A percentile compares a stretch with the other conserved stretches of the same genome.
phyloP scores from a whole-genome alignment of 352 stramenopile genomes.

The Proteromonas lacertae region DNA sequence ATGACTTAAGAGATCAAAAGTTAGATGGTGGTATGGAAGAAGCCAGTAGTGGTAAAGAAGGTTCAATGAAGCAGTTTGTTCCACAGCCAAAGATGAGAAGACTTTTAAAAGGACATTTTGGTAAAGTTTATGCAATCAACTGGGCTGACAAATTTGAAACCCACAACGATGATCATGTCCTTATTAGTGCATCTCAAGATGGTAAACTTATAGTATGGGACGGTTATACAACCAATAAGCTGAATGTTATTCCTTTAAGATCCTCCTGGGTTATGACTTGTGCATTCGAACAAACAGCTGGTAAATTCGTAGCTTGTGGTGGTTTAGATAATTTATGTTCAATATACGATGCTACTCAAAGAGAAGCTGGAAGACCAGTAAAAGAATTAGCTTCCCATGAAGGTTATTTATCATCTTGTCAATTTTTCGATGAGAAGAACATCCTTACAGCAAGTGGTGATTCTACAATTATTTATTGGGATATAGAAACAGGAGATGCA shows the following conservation, averaged over 20 bases:
- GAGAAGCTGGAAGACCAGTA: conserved; percentile 36
- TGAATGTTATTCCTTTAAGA: conserved; percentile 72
- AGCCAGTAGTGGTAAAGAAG: conserved; percentile 3
- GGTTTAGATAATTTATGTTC: conserved; percentile 95
- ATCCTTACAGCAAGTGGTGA: conserved; percentile 50
- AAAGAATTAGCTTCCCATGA: conserved; percentile 85
- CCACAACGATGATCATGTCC: conserved; percentile 29
- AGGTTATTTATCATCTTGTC: conserved; percentile 84
- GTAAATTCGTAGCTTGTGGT: conserved; percentile 82
- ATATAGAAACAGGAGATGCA: conserved; percentile 54
- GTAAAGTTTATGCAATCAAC: conserved; percentile 95
- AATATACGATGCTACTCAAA: conserved; percentile 73
- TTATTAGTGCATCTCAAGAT: conserved; percentile 65
- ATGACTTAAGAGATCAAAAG: conserved; percentile 12
- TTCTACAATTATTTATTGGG: conserved; percentile 94
- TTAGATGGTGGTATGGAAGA: conserved; percentile 9
- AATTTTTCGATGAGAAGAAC: conserved; percentile 60
- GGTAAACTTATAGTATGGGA: conserved; percentile 98
- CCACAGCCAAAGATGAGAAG: conserved; percentile 51
- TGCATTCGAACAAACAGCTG: conserved; percentile 73
- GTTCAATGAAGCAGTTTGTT: conserved; percentile 24
- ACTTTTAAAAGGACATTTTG: conserved; percentile 89
- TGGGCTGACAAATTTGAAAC: too few relatives aligned
- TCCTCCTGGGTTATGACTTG: conserved; percentile 97
- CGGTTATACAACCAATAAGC: conserved; percentile 73